Evolutionary conservation across 2,329 filamentous ascomycete species (phyloP).

Genomic region (Neofusicoccum sp.): DNA sequence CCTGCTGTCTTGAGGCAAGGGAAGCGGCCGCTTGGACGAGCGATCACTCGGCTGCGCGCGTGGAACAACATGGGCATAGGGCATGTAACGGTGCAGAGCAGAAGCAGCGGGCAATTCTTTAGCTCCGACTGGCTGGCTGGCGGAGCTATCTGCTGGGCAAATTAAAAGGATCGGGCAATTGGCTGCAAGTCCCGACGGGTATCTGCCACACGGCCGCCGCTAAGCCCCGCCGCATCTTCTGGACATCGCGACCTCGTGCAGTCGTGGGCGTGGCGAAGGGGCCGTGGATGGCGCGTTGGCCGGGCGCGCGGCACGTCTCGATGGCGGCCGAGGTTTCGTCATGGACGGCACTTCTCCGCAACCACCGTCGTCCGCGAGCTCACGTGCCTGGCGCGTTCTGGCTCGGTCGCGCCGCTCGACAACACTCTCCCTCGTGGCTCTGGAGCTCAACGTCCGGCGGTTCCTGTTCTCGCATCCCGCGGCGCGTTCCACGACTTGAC

Average conservation of each 20-base stretch:
- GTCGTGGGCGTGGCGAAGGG: not conserved
- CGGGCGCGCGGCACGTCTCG: not conserved
- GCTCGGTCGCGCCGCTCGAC: not conserved
- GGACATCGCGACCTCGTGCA: not conserved
- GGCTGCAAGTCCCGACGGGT: not conserved
- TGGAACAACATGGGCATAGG: no score
- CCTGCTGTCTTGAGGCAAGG: no score
- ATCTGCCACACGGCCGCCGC: not conserved
- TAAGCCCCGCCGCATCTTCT: not conserved
- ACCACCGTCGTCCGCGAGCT: not conserved
- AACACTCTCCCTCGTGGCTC: not conserved
- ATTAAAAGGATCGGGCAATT: not conserved
- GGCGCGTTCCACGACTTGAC: not conserved
- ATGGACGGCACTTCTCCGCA: conserved; percentile 8
- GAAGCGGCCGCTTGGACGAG: no score
- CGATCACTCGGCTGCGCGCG: no score
- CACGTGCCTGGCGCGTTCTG: not conserved
- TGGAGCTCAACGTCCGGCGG: not conserved
- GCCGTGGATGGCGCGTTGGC: not conserved
- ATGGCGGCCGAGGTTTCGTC: not conserved
- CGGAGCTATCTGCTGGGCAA: not conserved
- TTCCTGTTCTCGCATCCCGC: not conserved
- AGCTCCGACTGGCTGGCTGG: not conserved
- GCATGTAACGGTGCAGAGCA: no score
- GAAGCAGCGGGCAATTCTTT: no score